phyloP scores from a whole-genome alignment of 1,284 basidiomycete genomes.

The Singerocomus inundabilis region DNA sequence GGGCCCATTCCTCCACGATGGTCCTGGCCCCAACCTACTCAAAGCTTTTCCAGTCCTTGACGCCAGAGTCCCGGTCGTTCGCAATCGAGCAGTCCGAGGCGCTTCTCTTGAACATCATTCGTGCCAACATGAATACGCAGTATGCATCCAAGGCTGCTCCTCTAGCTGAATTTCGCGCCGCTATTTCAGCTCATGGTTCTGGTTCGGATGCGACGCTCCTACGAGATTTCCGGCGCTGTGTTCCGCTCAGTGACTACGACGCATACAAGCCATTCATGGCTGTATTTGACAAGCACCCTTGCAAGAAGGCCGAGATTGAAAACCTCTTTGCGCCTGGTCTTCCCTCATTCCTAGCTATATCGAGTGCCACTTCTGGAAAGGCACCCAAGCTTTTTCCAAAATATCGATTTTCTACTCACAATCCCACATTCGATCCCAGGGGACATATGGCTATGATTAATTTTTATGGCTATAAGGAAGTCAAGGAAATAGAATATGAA shows the following conservation, averaged over 20 bases:
- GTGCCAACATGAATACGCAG: constrained; percentile 4
- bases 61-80: not conserved
- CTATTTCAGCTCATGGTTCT: not conserved
- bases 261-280: constrained; percentile 13
- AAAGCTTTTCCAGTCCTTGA: not conserved
- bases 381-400: constrained; percentile 1
- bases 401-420: not conserved
- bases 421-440: not conserved
- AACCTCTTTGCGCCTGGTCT: constrained; percentile 19
- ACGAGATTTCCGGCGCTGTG: constrained; percentile 1
- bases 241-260: constrained; percentile 13
- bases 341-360: constrained; percentile 4
- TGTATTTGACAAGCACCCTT: constrained; percentile 9
- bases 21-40: too few relatives aligned
- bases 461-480: not conserved
- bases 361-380: constrained; percentile 15
- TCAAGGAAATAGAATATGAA: constrained; percentile 4
- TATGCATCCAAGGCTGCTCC: constrained; percentile 2
- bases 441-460: not conserved
- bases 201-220: not conserved
- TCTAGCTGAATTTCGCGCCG: constrained; percentile 5
- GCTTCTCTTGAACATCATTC: constrained; percentile 4
- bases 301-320: constrained; percentile 8
- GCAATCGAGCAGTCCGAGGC: not conserved
- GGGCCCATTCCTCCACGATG: not conserved